Percentiles rank a stretch among this genome's conserved stretches.
phyloP scores from a whole-genome alignment of 495 filamentous ascomycete genomes.

The Margaritispora aquatica region DNA sequence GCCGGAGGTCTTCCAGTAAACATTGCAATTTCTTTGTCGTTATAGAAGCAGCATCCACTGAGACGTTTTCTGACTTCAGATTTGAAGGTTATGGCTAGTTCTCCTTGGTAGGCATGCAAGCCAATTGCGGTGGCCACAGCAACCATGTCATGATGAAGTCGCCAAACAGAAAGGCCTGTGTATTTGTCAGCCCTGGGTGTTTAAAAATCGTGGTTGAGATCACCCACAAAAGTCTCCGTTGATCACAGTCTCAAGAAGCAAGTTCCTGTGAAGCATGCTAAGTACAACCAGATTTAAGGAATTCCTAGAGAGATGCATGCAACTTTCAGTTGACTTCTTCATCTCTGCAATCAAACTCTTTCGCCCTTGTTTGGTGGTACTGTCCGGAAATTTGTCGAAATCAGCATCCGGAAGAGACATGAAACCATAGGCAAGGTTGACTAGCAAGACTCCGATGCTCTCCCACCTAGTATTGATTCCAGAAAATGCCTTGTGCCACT shows the following conservation, averaged over 20 bases:
- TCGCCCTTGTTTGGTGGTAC: slow-evolving; percentile 20
- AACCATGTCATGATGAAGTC: slow-evolving; percentile 43
- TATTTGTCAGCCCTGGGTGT: too few relatives aligned
- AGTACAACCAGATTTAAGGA: slow-evolving; percentile 44
- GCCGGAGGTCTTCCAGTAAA: slow-evolving; percentile 15
- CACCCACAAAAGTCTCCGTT: slow-evolving; percentile 47
- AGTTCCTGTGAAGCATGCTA: slow-evolving; percentile 37
- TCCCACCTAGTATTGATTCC: slow-evolving; percentile 17
- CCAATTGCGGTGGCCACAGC: slow-evolving; percentile 27
- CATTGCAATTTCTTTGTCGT: slow-evolving; percentile 9
- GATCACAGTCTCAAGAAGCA: slow-evolving; percentile 38
- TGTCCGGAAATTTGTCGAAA: slow-evolving; percentile 4
- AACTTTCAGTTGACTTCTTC: slow-evolving; percentile 36
- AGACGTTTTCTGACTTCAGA: slow-evolving; percentile 8
- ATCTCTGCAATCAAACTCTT: slow-evolving; percentile 32
- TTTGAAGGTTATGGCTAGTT: neutral
- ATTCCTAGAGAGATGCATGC: slow-evolving; percentile 41
- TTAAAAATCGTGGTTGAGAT: neutral
- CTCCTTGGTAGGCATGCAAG: slow-evolving; percentile 7
- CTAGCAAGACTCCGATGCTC: slow-evolving; percentile 10
- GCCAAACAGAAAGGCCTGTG: slow-evolving; percentile 46
- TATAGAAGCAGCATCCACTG: slow-evolving; percentile 1
- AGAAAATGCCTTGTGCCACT: slow-evolving; percentile 12
- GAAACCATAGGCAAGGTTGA: neutral
- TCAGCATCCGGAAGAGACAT: neutral